These are phyloP conservation scores for Leccinum sublutescens DNA, from an alignment of 768 basidiomycete genomes.

Conservation along the genomic window DNA sequence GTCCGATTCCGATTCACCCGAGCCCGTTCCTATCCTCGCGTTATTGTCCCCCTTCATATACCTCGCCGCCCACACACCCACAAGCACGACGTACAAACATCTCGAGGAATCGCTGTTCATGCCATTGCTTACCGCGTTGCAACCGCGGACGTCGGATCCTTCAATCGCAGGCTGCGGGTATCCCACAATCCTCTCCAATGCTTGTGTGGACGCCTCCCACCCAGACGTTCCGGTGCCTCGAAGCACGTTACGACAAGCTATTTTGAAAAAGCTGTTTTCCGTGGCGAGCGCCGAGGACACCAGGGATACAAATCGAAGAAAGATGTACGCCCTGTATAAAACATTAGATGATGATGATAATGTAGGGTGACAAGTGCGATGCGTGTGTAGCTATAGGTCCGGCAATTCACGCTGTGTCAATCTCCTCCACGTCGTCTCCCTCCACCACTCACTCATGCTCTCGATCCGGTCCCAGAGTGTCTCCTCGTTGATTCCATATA, in stretches of 20 bases:
- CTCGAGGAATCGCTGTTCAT: conserved; percentile 65
- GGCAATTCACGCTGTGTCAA: conserved; percentile 82
- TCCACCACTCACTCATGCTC: conserved; percentile 90
- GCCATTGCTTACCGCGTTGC: conserved; percentile 63
- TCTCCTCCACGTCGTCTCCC: conserved; percentile 84
- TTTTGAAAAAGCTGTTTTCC: conserved; percentile 68
- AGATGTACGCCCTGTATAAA: conserved; percentile 81
- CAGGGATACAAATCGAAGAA: conserved; percentile 75
- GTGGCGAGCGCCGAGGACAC: conserved; percentile 73
- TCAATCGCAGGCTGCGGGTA: conserved; percentile 41
- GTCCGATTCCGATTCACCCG: conserved; percentile 24
- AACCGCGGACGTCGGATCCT: conserved; percentile 39
- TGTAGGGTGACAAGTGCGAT: conserved; percentile 14
- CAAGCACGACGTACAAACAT: conserved; percentile 67
- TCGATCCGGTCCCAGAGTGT: conserved; percentile 80
- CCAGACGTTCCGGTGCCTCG: conserved; percentile 38
- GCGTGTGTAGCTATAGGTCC: conserved; percentile 43
- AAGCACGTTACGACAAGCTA: conserved; percentile 44
- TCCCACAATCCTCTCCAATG: conserved; percentile 47
- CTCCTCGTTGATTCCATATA: conserved; percentile 85
- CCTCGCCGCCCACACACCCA: conserved; percentile 67
- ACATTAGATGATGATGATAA: conserved; percentile 46
- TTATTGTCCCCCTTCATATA: conserved; percentile 69
- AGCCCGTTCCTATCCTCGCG: conserved; percentile 49
- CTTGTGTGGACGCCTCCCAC: conserved; percentile 45